A percentile compares a stretch with the other conserved stretches of the same genome.
phyloP scores from a whole-genome alignment of 2,329 filamentous ascomycete species.

The Diaporthe helianthi region DNA sequence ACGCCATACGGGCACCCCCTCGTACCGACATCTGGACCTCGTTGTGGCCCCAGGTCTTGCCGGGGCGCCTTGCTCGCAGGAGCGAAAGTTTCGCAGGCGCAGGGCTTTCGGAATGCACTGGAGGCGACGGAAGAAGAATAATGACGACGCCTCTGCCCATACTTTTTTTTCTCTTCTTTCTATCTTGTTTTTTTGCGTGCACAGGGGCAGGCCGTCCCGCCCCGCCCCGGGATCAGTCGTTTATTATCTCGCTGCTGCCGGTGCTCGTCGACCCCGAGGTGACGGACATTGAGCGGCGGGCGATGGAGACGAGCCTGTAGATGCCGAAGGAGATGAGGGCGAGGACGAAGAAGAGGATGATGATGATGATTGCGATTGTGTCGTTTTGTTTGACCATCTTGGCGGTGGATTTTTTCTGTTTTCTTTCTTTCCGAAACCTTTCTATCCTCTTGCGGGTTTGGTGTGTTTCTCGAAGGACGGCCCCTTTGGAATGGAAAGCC shows the following conservation, averaged over 20 bases:
- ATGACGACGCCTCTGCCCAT: too few relatives aligned
- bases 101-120: background rate
- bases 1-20: too few relatives aligned
- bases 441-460: too few relatives aligned
- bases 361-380: conserved; percentile 73
- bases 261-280: conserved; percentile 39
- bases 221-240: background rate
- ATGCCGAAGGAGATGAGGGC: conserved; percentile 69
- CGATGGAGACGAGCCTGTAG: conserved; percentile 64
- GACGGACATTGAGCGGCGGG: conserved; percentile 52
- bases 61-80: background rate
- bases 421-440: too few relatives aligned
- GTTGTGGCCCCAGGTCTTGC: too few relatives aligned
- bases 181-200: too few relatives aligned
- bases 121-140: background rate
- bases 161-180: too few relatives aligned
- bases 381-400: conserved; percentile 69
- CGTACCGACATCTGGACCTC: too few relatives aligned
- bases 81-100: background rate
- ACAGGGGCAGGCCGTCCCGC: background rate
- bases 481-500: background rate
- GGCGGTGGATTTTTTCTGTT: conserved; percentile 38
- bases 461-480: background rate
- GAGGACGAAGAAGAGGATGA: conserved; percentile 69
- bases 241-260: conserved; percentile 30